phyloP scores from a whole-genome alignment of 805 yeast genomes.

The Ogataea ramenticola region DNA sequence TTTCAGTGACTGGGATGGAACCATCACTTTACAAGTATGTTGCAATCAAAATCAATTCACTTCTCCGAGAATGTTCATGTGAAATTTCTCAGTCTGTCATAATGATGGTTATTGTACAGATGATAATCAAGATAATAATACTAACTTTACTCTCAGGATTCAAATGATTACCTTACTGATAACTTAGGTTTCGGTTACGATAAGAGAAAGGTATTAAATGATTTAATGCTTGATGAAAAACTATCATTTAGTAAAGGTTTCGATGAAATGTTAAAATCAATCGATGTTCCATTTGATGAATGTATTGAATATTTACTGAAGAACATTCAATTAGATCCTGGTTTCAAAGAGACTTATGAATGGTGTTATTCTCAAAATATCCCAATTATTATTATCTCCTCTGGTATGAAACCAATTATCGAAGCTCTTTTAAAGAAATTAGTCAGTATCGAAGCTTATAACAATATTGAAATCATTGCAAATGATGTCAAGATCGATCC shows the following conservation, averaged over 20 bases:
- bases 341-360: conserved; percentile 72
- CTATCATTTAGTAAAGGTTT: conserved; percentile 77
- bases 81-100: too few species aligned
- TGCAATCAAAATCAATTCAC: not conserved
- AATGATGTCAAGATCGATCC: conserved; percentile 56
- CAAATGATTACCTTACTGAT: conserved; percentile 89
- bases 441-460: conserved; percentile 63
- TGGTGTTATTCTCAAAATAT: conserved; percentile 70
- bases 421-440: conserved; percentile 64
- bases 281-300: conserved; percentile 68
- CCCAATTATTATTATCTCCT: conserved; percentile 81
- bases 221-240: conserved; percentile 63
- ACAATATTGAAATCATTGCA: conserved; percentile 71
- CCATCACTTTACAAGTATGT: conserved; percentile 72
- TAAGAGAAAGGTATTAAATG: conserved; percentile 60
- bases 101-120: too few species aligned
- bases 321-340: conserved; percentile 78
- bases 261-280: conserved; percentile 73
- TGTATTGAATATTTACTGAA: conserved; percentile 66
- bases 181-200: conserved; percentile 77
- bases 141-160: too few species aligned
- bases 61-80: too few species aligned
- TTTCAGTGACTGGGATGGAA: conserved; percentile 97
- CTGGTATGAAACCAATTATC: conserved; percentile 93
- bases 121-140: too few species aligned